Evolutionary conservation across 441 rosid species (phyloP).

Genomic region (Brassica hybrid): DNA sequence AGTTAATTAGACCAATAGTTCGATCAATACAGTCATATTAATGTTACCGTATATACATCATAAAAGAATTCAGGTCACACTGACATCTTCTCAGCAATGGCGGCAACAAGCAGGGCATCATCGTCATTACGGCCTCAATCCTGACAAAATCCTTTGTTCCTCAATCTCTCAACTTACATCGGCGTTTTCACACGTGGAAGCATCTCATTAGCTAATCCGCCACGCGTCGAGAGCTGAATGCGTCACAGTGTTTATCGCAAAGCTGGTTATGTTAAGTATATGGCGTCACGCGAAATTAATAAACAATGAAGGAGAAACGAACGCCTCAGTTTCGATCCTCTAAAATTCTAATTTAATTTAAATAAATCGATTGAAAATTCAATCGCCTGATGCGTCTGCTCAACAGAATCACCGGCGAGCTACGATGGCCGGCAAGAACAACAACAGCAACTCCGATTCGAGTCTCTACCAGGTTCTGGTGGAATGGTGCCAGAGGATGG

Average conservation of each 20-base stretch:
- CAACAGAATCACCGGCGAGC: conserved; percentile 34
- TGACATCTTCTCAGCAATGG: conserved; percentile 6
- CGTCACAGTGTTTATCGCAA: not conserved
- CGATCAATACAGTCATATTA: not conserved
- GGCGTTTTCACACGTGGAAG: conserved; percentile 19
- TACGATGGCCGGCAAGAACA: conserved; percentile 50
- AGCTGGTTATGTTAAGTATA: conserved; percentile 28
- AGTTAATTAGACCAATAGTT: not conserved
- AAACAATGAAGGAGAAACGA: conserved; percentile 12
- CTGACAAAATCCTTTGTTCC: conserved; percentile 20
- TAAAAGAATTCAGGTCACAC: not conserved
- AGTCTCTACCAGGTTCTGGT: conserved; percentile 48
- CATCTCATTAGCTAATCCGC: accelerated
- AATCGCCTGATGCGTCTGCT: conserved; percentile 24
- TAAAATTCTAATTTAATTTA: not conserved
- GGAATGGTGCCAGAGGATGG: conserved; percentile 69
- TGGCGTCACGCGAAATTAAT: conserved; percentile 36
- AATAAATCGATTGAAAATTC: not conserved
- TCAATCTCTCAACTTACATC: conserved; percentile 18
- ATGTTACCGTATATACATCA: not conserved
- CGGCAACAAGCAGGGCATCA: conserved; percentile 14
- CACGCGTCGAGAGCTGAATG: not conserved
- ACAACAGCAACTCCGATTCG: conserved; percentile 37
- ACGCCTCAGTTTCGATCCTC: not conserved
- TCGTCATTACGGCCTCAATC: not conserved